Percentiles rank a stretch among this genome's conserved stretches.
These are phyloP conservation scores for Sporisorium graminicola DNA, from an alignment of 1,284 basidiomycete species.

Conservation along the genomic window DNA sequence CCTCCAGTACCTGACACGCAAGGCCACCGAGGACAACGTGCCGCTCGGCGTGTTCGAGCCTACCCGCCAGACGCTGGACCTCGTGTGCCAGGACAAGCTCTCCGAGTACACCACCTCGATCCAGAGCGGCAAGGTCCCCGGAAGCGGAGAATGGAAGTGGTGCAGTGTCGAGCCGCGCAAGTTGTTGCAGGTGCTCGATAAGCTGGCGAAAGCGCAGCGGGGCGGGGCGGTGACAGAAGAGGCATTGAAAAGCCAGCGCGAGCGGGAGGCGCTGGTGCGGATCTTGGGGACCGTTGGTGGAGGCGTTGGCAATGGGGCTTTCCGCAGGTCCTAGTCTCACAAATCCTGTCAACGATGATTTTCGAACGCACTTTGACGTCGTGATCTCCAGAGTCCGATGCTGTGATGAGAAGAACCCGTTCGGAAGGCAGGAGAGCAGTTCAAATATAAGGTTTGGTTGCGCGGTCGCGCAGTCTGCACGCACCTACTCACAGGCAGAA, in stretches of 20 bases:
- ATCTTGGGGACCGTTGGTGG: not conserved
- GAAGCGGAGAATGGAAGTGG: conserved; percentile 14
- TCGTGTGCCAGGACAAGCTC: conserved; percentile 80
- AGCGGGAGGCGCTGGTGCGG: conserved; percentile 8
- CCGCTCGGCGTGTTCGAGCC: conserved; percentile 10
- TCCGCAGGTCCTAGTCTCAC: not conserved
- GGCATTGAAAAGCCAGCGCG: conserved; percentile 21
- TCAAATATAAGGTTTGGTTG: too few species aligned
- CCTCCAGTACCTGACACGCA: conserved; percentile 45
- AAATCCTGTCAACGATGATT: too few species aligned
- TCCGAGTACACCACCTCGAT: conserved; percentile 79
- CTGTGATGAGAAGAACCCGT: not conserved
- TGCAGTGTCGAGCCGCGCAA: conserved; percentile 19
- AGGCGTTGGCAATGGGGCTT: not conserved
- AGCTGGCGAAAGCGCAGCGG: conserved; percentile 9
- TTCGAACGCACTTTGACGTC: not conserved
- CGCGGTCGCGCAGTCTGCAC: too few species aligned
- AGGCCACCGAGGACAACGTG: conserved; percentile 33
- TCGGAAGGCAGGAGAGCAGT: too few species aligned
- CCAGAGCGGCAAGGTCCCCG: conserved; percentile 16
- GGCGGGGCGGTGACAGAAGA: not conserved
- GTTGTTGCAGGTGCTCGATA: conserved; percentile 40
- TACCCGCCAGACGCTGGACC: conserved; percentile 78
- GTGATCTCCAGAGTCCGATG: not conserved
- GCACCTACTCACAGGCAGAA: too few species aligned